phyloP scores from a whole-genome alignment of 192 early-diverging fungal species.

The Dissophora ornata region DNA sequence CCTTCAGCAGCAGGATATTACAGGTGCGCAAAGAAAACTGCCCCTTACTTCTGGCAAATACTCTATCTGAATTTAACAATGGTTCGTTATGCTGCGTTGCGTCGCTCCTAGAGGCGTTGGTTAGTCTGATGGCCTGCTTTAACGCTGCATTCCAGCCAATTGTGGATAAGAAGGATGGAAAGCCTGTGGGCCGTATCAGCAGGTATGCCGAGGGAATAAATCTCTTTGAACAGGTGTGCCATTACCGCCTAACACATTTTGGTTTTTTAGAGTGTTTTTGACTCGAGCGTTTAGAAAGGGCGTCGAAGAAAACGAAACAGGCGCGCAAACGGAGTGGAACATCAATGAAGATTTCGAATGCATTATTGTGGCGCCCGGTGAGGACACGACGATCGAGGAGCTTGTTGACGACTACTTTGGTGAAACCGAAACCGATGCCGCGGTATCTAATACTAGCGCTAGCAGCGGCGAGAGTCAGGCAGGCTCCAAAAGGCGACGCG shows the following conservation, averaged over 20 bases:
- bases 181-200: slow-evolving; percentile 40
- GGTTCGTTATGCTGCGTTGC: no score
- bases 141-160: slow-evolving; percentile 67
- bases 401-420: slow-evolving; percentile 70
- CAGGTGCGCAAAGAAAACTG: slow-evolving; percentile 61
- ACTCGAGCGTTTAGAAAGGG: slow-evolving; percentile 59
- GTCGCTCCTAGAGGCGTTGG: slow-evolving; percentile 71
- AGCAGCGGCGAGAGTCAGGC: no score
- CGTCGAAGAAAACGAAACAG: slow-evolving; percentile 52
- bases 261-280: slow-evolving; percentile 57
- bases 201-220: no score
- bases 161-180: slow-evolving; percentile 10
- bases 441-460: no score
- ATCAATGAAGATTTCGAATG: slow-evolving; percentile 64
- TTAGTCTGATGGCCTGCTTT: slow-evolving; percentile 70
- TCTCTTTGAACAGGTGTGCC: no score
- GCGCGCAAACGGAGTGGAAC: no score
- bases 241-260: neutral
- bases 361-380: no score
- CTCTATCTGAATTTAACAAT: no score
- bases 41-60: no score
- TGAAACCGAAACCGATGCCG: slow-evolving; percentile 10
- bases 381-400: no score
- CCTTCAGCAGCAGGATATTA: slow-evolving; percentile 76
- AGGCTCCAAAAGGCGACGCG: no score